Conservation (phyloP, 2,329 filamentous ascomycete species). For the Colletotrichum siamense region DNA sequence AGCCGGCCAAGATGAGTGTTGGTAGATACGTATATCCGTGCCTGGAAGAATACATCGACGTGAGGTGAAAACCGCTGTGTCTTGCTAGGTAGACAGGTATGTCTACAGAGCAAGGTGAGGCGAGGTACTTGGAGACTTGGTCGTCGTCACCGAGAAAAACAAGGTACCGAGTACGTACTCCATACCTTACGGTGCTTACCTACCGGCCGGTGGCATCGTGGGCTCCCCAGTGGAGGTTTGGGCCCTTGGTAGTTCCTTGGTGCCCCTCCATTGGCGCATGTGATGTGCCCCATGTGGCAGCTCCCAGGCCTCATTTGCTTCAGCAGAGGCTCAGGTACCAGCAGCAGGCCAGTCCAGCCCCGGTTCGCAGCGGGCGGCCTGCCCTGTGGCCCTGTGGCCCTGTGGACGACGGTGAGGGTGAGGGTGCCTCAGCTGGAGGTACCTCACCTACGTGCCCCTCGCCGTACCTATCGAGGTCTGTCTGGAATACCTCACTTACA, state of each 20-base stretch:
- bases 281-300: slow-evolving; percentile 23
- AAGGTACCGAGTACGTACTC: neutral
- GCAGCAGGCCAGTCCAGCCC: neutral
- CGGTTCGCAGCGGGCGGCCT: neutral
- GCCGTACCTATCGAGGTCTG: neutral
- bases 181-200: neutral
- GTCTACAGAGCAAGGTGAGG: neutral
- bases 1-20: slow-evolving; percentile 4
- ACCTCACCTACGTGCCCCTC: neutral
- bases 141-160: neutral
- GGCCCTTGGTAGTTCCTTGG: slow-evolving; percentile 16
- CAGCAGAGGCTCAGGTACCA: slow-evolving; percentile 9
- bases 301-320: slow-evolving; percentile 20
- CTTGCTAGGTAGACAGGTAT: neutral
- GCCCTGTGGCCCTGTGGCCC: neutral
- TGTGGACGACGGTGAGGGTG: neutral
- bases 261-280: slow-evolving; percentile 23
- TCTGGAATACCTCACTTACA: neutral
- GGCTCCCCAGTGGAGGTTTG: slow-evolving; percentile 5
- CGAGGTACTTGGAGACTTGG: neutral
- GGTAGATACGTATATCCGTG: neutral
- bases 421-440: neutral
- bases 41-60: neutral
- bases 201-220: neutral
- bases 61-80: neutral